phyloP scores from a whole-genome alignment of 352 stramenopile genomes.

The Globisporangium echinulatum region DNA sequence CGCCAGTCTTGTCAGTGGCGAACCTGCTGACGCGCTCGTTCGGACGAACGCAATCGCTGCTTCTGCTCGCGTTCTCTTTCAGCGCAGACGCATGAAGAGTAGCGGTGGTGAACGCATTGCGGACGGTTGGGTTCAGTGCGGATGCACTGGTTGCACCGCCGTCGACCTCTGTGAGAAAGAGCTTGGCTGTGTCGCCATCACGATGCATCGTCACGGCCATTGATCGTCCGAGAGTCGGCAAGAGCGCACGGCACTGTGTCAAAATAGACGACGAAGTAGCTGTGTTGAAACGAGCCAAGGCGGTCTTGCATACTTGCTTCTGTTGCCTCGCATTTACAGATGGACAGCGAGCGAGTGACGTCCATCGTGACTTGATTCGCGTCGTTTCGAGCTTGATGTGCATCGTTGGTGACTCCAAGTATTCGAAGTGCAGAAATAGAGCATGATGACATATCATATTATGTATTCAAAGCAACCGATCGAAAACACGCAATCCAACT shows the following conservation, averaged over 20 bases:
- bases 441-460: no score
- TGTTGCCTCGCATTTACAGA: slow-evolving; percentile 1
- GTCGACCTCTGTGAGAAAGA: slow-evolving; percentile 31
- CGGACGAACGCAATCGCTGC: not conserved
- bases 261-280: no score
- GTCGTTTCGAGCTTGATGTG: no score
- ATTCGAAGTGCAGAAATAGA: no score
- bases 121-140: not conserved
- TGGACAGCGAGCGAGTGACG: slow-evolving; percentile 6
- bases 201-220: no score
- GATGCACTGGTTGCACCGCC: not conserved
- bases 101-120: not conserved
- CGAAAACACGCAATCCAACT: no score
- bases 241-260: no score
- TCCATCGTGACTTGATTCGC: slow-evolving; percentile 15
- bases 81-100: not conserved
- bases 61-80: slow-evolving; percentile 4
- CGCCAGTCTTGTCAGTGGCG: not conserved
- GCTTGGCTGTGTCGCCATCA: slow-evolving; percentile 6
- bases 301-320: slow-evolving; percentile 21
- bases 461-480: no score
- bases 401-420: no score
- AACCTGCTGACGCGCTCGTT: slow-evolving; percentile 7
- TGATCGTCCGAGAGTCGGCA: no score
- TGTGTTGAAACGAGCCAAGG: no score